Evolutionary conservation across 139 green algal species (phyloP), one percentile per base, ranked within the genome.

Genomic region (Asterochloris sp.): DNA sequence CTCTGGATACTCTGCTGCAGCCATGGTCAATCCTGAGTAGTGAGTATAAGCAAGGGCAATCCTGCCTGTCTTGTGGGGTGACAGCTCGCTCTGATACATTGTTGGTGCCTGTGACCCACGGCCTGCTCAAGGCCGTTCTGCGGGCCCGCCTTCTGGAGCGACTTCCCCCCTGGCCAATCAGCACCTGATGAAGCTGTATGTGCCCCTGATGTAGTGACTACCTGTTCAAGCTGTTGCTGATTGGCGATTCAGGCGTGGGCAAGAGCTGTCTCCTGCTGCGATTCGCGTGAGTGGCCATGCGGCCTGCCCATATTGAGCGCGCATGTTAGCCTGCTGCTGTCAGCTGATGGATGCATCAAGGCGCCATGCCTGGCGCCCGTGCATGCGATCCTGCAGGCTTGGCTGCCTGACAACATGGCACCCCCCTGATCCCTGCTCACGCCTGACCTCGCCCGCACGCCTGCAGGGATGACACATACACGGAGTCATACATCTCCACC

Each of bases 401-500:
- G 29, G 11, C 16, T 11, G 21, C 14, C 16, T 28, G 4, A 9
- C 16, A 11, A 60, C 11, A 73, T 10, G n/a, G n/a, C 10, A n/a
- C 61, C 54, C 23, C 14, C 64, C 11, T 13, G 12, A 14, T 15
- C 13, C 28, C 9, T 64, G 8, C 66, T 83, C 10, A 76, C 13
- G 13, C 0, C 21, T 27, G 21, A 60, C 29, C 6, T 13, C 19
- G 1, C 19, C 13, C 10, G 60, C 47, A 60, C 11, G 54, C 66
- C 54, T 11, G 84, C 76, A 90, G 98, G 94, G 97, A 99, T 86
- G 97, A 99, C 81, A 99, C 97, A 19, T 99, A 99, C 91, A 98
- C 96, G 61, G 97, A 99, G 92, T 97, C 91, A 91, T 99, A 99
- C 92, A 99, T 99, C 90, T 97, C 92, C 86, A 99, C 97, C 62